phyloP scores from a whole-genome alignment of 257 asterid species.

The Echites panduratus region DNA sequence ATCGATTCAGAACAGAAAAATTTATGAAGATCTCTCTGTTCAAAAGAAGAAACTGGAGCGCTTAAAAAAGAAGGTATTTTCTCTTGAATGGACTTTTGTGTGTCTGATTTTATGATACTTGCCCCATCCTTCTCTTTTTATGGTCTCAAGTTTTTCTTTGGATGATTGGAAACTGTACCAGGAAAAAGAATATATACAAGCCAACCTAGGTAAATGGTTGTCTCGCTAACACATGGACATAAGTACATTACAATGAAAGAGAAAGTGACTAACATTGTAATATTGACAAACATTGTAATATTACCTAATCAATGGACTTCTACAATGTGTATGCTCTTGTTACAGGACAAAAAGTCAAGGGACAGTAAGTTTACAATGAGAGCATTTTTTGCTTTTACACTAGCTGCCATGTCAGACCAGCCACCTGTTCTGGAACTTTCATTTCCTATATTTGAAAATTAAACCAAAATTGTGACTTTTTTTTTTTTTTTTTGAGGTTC shows the following conservation, averaged over 20 bases:
- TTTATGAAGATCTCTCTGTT: slow-evolving; percentile 46
- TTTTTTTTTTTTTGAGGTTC: background rate
- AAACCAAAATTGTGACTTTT: background rate
- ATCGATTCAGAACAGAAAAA: slow-evolving; percentile 50
- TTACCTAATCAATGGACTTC: background rate
- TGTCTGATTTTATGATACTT: background rate
- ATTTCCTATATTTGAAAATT: background rate
- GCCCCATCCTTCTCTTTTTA: background rate
- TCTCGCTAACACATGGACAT: background rate
- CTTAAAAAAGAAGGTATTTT: slow-evolving; percentile 63
- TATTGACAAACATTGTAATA: background rate
- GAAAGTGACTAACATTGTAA: background rate
- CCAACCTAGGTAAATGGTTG: background rate
- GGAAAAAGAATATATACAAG: background rate
- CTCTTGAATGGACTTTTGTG: slow-evolving; percentile 8
- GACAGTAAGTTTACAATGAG: background rate
- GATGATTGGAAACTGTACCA: background rate
- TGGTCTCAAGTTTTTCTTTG: background rate
- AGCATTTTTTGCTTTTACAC: background rate
- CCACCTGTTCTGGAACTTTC: no score
- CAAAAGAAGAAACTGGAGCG: slow-evolving; percentile 66
- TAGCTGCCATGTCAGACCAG: background rate
- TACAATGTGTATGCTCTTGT: background rate
- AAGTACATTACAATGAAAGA: background rate
- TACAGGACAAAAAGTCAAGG: background rate